Conservation (phyloP, 805 yeast genomes). For the Komagataella pseudopastoris region DNA sequence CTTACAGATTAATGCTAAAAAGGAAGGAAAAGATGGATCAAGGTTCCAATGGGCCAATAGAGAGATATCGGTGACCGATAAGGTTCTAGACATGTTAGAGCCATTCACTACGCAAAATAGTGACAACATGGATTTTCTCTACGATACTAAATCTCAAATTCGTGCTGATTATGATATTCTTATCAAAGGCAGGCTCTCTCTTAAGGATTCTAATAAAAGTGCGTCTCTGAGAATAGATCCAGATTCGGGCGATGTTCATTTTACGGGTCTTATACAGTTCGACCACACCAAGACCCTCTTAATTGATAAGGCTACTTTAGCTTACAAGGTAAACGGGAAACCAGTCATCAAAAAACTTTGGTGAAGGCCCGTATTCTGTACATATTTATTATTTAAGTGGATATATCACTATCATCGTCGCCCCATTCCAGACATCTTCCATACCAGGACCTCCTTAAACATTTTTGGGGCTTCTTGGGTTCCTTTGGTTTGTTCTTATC, state of each 20-base stretch:
- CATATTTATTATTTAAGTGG: neutral
- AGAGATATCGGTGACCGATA: conserved; percentile 3
- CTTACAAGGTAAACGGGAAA: conserved; percentile 13
- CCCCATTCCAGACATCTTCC: conserved; percentile 19
- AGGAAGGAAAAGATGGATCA: conserved; percentile 1
- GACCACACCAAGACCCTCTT: conserved; percentile 21
- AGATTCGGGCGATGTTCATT: conserved; percentile 14
- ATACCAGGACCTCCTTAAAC: neutral
- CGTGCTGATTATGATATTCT: conserved; percentile 16
- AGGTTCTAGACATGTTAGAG: conserved; percentile 9
- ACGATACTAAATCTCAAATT: conserved; percentile 10
- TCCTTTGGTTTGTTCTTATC: neutral
- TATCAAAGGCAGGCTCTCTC: conserved; percentile 16
- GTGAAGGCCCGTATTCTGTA: conserved; percentile 5
- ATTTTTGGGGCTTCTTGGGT: neutral
- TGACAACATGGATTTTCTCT: conserved; percentile 4
- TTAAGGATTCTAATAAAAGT: conserved; percentile 2
- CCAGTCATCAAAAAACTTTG: conserved; percentile 16
- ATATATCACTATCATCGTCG: conserved; percentile 10
- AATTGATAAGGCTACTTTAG: conserved; percentile 12
- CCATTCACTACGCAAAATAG: conserved; percentile 14
- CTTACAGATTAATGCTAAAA: conserved; percentile 11
- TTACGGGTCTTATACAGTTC: conserved; percentile 19
- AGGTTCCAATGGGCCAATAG: conserved; percentile 4
- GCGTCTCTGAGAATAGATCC: neutral